Evolutionary conservation across 2,329 filamentous ascomycete genomes (phyloP).

Genomic region (Colletotrichum cordylinicola): DNA sequence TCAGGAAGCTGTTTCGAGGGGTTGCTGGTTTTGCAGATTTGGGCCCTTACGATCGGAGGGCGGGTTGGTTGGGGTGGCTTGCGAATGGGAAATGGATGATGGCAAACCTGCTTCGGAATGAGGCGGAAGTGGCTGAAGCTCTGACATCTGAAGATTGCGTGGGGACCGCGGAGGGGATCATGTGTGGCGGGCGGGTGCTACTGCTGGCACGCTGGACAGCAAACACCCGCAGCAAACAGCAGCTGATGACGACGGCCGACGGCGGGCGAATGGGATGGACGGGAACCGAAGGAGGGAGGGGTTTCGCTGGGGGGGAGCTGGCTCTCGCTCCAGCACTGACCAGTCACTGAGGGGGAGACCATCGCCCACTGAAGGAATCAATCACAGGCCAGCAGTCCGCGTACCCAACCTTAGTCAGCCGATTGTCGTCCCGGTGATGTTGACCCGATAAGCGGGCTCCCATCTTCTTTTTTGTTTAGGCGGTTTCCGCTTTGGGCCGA

Average conservation of each 20-base stretch:
- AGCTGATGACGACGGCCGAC: constrained; percentile 19
- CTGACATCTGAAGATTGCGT: constrained; percentile 18
- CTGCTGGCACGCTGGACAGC: neutral
- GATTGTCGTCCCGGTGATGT: constrained; percentile 38
- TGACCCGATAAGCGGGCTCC: neutral
- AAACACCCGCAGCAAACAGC: neutral
- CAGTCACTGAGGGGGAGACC: neutral
- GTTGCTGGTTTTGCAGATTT: neutral
- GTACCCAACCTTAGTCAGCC: constrained; percentile 16
- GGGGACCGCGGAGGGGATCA: neutral
- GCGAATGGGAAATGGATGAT: neutral
- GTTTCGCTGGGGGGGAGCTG: neutral
- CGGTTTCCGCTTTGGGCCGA: neutral
- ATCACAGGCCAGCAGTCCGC: neutral
- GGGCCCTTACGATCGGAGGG: neutral
- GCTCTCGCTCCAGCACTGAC: neutral
- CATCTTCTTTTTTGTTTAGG: constrained; percentile 9
- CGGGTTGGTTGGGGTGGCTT: neutral
- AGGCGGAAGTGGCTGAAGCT: constrained; percentile 22
- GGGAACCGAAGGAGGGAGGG: neutral
- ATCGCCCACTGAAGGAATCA: neutral
- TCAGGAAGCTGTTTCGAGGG: neutral
- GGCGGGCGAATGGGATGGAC: constrained; percentile 2
- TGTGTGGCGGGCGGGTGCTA: neutral
- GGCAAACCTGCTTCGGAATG: constrained; percentile 18